A percentile compares a stretch with the other conserved stretches of the same genome.
These are phyloP conservation scores for Aspergillus sp. DNA, from an alignment of 2,329 filamentous ascomycete genomes.

Conservation along the genomic window DNA sequence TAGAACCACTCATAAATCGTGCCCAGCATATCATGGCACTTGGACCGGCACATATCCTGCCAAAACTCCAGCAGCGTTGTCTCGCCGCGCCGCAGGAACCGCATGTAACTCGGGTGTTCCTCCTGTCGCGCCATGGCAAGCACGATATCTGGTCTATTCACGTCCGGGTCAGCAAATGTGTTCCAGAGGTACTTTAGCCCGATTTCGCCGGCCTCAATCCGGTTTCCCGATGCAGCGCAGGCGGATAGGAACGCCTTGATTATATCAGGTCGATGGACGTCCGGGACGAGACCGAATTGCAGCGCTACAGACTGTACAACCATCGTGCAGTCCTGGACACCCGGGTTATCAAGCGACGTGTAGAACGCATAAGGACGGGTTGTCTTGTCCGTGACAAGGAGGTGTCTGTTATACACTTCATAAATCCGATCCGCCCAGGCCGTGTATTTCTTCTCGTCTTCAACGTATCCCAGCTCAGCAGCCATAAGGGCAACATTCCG, in stretches of 20 bases:
- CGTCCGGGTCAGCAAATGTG: constrained; percentile 19
- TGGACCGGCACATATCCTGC: constrained; percentile 75
- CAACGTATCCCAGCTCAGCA: constrained; percentile 16
- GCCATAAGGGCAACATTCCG: constrained; percentile 25
- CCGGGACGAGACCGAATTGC: constrained; percentile 21
- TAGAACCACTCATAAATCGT: constrained; percentile 54
- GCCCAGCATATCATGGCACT: constrained; percentile 56
- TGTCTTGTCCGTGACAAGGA: constrained; percentile 19
- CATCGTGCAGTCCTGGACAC: constrained; percentile 18
- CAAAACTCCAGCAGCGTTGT: constrained; percentile 80
- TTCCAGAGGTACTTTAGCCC: constrained; percentile 24
- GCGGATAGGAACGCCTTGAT: constrained; percentile 23
- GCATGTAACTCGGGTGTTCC: constrained; percentile 51
- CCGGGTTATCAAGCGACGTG: constrained; percentile 23
- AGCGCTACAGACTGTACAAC: constrained; percentile 24
- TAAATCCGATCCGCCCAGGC: constrained; percentile 21
- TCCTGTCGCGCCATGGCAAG: constrained; percentile 46
- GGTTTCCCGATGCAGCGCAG: constrained; percentile 11
- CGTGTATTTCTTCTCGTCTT: constrained; percentile 17
- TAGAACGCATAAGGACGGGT: constrained; percentile 20
- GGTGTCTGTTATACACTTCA: constrained; percentile 20
- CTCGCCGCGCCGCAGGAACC: constrained; percentile 47
- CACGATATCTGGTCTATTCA: constrained; percentile 22
- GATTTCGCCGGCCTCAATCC: constrained; percentile 24
- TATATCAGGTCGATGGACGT: constrained; percentile 15